Base-by-base conservation (phyloP, 1,284 basidiomycete species). In the Rhodotorula sp. region DNA sequence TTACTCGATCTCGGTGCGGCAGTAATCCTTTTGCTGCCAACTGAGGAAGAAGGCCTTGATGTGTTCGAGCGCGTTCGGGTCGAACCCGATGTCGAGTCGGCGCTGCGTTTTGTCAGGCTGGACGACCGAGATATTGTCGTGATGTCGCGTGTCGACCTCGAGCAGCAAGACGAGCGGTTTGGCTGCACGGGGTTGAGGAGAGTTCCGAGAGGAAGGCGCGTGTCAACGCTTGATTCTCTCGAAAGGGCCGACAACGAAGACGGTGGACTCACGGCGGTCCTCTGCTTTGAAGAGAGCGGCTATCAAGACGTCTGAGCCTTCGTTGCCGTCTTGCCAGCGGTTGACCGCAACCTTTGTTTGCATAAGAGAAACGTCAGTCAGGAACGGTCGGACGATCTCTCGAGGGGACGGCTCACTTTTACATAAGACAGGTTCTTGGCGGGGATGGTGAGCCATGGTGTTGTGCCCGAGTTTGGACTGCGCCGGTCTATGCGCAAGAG, bases 1-100 rank as follows among this genome's bases (percentile, higher is more conserved):
- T 29, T 20, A 54, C 61, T 54, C 37, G 37, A 62, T 62, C n/a
- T 62, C 60, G 29, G 49, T 49, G 24, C n/a, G 14, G 30, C 51
- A 24, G 15, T 24, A n/a, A 4, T 26, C 33, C 4, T 6, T 26
- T n/a, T 62, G 45, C 29, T 37, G 48, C 60, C 60, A 62, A 4
- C 48, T 42, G 15, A 17, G 18, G 33, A 53, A 53, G 49, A 53
- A 49, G 22, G 49, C 49, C 37, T 62, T 62, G 29, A 49, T 49
- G n/a, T 51, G 60, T 30, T 62, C 60, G 33, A 62, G 49, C 12
- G 24, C 33, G 37, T 15, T 18, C 12, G 49, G 60, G 33, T 37
- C 49, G n/a, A 62, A 62, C n/a, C 20, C 15, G 20, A n/a, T 2
- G 15, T 18, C 33, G 37, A 42, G 29, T 15, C 53, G 53, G n/a